Conservation (phyloP, 306 rosid genomes). For the Corylus avellana region DNA sequence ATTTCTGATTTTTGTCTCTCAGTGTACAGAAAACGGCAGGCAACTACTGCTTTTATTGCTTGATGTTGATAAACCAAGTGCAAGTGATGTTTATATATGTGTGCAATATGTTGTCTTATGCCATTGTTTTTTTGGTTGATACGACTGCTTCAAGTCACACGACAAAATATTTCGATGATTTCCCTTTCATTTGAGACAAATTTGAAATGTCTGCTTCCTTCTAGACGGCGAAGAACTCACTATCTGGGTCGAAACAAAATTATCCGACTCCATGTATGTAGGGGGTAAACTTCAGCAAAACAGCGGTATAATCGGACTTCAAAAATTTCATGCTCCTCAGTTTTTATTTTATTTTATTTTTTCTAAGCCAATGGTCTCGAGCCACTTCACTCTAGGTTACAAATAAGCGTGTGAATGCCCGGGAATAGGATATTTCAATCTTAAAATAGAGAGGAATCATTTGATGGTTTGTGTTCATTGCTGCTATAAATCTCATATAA, state of each 20-base stretch:
- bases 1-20: conserved; percentile 28
- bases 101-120: conserved; percentile 29
- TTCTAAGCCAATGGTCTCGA: neutral
- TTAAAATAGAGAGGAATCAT: no score
- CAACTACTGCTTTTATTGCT: conserved; percentile 16
- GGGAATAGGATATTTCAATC: no score
- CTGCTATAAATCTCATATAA: no score
- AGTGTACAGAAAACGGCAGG: neutral
- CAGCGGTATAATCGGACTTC: conserved; percentile 28
- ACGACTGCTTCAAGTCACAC: conserved; percentile 14
- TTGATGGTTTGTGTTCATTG: no score
- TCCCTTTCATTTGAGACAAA: conserved; percentile 39
- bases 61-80: conserved; percentile 19
- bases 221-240: conserved; percentile 1
- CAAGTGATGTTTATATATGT: conserved; percentile 23
- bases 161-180: conserved; percentile 14
- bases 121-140: conserved; percentile 28
- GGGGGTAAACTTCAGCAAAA: neutral
- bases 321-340: neutral
- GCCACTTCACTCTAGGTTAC: no score
- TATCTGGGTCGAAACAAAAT: conserved; percentile 17
- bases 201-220: conserved; percentile 28
- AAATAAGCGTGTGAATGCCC: no score
- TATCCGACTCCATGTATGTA: conserved; percentile 10
- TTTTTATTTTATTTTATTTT: neutral